phyloP scores from a whole-genome alignment of 441 rosid genomes.

The Corymbia citriodora region DNA sequence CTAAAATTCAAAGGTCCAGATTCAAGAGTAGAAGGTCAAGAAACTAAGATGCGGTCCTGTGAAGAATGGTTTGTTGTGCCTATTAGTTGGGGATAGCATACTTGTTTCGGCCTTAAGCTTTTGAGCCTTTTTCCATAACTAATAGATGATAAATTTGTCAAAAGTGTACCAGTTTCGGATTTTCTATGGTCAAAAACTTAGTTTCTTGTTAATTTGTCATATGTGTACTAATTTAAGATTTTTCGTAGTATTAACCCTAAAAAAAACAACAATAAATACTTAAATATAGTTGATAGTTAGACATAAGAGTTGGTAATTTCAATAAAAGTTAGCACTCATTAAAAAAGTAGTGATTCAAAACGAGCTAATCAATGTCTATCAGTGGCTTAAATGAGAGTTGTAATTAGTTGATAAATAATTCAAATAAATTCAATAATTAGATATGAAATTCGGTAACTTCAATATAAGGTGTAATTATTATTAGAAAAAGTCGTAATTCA shows the following conservation, averaged over 20 bases:
- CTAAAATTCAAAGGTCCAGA: no score
- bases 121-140: no score
- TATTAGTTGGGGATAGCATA: no score
- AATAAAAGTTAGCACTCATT: background rate
- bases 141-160: no score
- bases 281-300: background rate
- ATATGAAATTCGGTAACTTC: background rate
- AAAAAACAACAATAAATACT: fast-evolving
- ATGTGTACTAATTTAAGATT: background rate
- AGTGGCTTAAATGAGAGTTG: background rate
- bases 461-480: background rate
- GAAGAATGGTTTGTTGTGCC: no score
- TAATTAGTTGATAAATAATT: background rate
- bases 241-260: background rate
- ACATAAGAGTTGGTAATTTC: background rate
- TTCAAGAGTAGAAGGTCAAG: no score
- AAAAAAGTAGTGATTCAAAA: background rate
- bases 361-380: background rate
- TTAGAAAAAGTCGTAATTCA: background rate
- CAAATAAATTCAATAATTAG: background rate
- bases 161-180: fast-evolving
- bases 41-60: no score
- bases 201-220: fast-evolving
- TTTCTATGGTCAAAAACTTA: no score
- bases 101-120: no score